These are phyloP conservation scores for Fusarium clavum DNA, from an alignment of 2,329 filamentous ascomycete genomes.

Conservation along the genomic window DNA sequence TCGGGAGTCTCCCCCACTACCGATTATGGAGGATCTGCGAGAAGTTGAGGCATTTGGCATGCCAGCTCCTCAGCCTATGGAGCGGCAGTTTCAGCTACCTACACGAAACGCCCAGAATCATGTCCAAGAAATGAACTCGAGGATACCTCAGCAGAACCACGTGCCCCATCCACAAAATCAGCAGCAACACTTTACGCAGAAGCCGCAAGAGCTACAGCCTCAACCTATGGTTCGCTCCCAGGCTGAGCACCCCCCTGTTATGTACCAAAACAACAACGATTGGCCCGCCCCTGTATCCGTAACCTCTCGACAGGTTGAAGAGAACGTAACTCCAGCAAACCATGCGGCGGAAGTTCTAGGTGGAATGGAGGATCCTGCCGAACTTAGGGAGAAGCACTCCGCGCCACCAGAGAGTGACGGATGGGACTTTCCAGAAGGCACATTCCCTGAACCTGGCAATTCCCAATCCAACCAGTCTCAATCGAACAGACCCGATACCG, in stretches of 20 bases:
- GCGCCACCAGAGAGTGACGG: slow-evolving; percentile 71
- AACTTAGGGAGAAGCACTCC: slow-evolving; percentile 60
- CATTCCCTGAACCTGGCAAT: slow-evolving; percentile 67
- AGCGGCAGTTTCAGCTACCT: slow-evolving; percentile 56
- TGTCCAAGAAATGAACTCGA: slow-evolving; percentile 63
- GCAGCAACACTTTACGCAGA: slow-evolving; percentile 50
- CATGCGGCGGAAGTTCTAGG: slow-evolving; percentile 56
- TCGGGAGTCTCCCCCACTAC: slow-evolving; percentile 70
- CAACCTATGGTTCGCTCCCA: slow-evolving; percentile 66
- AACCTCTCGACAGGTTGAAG: slow-evolving; percentile 52
- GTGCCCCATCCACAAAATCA: slow-evolving; percentile 64
- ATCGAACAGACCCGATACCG: slow-evolving; percentile 81
- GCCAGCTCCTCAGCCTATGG: slow-evolving; percentile 56
- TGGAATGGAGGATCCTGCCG: slow-evolving; percentile 55
- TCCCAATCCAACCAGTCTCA: slow-evolving; percentile 60
- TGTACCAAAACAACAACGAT: slow-evolving; percentile 54
- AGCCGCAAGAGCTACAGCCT: slow-evolving; percentile 55
- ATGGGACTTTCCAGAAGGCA: slow-evolving; percentile 92
- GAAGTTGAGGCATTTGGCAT: slow-evolving; percentile 65
- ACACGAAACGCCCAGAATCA: slow-evolving; percentile 66
- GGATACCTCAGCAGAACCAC: slow-evolving; percentile 69
- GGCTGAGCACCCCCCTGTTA: slow-evolving; percentile 59
- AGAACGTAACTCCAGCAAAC: slow-evolving; percentile 49
- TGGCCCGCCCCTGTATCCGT: slow-evolving; percentile 52
- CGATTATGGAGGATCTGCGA: slow-evolving; percentile 69